Evolutionary conservation across 805 yeast genomes (phyloP), one percentile per base, ranked within the genome.

Genomic region (Kuraishia piskuri): DNA sequence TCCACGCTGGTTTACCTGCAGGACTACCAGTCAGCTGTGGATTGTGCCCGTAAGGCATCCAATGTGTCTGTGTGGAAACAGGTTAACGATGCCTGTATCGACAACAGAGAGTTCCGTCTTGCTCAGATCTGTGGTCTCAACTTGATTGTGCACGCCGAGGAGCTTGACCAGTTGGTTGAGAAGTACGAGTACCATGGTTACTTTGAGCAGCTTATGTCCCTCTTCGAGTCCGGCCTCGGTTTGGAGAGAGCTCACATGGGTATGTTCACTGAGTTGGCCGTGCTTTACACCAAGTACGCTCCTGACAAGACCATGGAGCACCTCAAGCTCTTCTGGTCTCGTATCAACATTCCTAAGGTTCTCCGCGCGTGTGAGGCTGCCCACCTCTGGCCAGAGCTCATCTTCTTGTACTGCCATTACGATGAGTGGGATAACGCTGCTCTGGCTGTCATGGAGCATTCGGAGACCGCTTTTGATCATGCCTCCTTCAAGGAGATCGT

Each of bases 381-480:
- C 46, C 99, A 94, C 67, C 76, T 94, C 66, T 94, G 97, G 91
- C 94, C 95, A 21, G 99, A 94, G 73, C 78, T 92, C 61, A 90
- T 94, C 54, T 94, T 94, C 84, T 76, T 94, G 69, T 92, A 92
- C 74, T 90, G 97, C 67, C 99, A 94, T 71, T 94, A 94, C 69
- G 99, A 94, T 68, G 99, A 94, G 74, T 94, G 97, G 96, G 99
- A 94, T 70, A 94, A 94, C 70, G 99, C 99, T 56, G 90, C 97
- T 37, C 78, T 94, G 67, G 84, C 97, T 17, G 89, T 94, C 91
- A 94, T 94, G 77, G 97, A 94, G 69, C 90, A 84, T 67, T 86
- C 96, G 2, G 89, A 95, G 56, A 86, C 86, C 61, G 90, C 96
- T 19, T 91, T 92, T 64, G 98, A 94, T 62, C 99, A 94, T 68